Evolutionary conservation across 1,284 basidiomycete genomes (phyloP), one percentile per base, ranked within the genome.

Genomic region (Cutaneotrichosporon sp.): DNA sequence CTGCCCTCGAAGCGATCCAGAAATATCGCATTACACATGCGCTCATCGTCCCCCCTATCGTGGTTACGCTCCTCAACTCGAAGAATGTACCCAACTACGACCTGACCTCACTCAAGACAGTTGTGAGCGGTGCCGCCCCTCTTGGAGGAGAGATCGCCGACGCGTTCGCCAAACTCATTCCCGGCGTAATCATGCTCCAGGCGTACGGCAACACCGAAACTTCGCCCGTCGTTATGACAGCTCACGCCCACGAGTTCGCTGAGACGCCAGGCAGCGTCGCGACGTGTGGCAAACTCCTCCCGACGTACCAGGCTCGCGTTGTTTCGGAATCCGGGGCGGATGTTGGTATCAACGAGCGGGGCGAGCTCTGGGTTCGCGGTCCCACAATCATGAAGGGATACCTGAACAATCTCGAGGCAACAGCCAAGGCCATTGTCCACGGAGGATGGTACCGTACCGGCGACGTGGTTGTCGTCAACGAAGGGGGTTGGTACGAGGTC

Each of bases 111-210:
- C 67, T 94, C 58, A 78, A 82, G n/a, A 79, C 85, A 7, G 72
- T 94, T 55, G 83, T 88, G 67, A 90, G 87, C 1, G 92, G 91
- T 5, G 94, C 92, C 0, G 94, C 94, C 2, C 92, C 92, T 0
- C 83, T 94, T 5, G 87, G 89, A 2, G 56, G 69, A 11, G 74
- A 78, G 30, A 68, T 80, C 30, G 71, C 70, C 51, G 49, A 69
- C 18, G 68, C 69, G 5, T 75, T 80, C 38, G 66, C 69, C 36
- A 64, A 65, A 16, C 58, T 57, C 6, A 68, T 70, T 38, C 70
- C 70, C 1, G 62, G 69, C 32, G 65, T 70, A 22, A 55, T 55
- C 32, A 58, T 76, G 50, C 76, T 77, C 0, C 79, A 81, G 64
- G 80, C 79, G 7, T 81, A 80, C 67, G 83, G 62, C n/a, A 73